Conservation (phyloP, 2,329 filamentous ascomycete genomes). For the Cordyceps fumosorosea region DNA sequence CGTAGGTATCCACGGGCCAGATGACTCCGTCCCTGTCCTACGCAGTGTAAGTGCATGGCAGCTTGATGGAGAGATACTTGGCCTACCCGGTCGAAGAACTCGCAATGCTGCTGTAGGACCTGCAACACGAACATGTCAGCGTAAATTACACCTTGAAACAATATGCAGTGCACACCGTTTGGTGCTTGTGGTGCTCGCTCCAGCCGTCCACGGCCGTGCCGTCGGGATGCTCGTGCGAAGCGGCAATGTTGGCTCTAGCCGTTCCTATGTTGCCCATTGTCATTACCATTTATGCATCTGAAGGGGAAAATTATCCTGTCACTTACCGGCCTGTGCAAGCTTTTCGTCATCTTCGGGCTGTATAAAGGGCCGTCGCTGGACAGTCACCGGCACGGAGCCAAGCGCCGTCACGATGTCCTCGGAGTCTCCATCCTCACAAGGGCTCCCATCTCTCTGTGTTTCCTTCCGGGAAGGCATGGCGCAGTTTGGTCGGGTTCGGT, state of each 20-base stretch:
- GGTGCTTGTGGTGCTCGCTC: constrained; percentile 24
- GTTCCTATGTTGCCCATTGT: constrained; percentile 28
- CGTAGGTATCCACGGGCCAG: constrained; percentile 32
- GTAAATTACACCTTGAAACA: not conserved
- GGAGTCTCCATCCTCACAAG: not conserved
- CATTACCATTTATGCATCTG: not conserved
- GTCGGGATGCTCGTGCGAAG: constrained; percentile 26
- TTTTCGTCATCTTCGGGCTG: constrained; percentile 23
- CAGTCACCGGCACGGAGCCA: constrained; percentile 21
- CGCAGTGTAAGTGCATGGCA: constrained; percentile 19
- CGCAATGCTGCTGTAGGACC: not conserved
- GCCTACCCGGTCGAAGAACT: not conserved
- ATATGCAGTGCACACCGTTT: too few relatives aligned
- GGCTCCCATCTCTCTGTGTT: not conserved
- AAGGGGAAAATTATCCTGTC: too few relatives aligned
- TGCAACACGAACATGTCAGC: not conserved
- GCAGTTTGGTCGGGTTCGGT: not conserved
- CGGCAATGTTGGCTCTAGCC: constrained; percentile 28
- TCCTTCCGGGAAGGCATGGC: not conserved
- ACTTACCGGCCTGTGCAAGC: constrained; percentile 19
- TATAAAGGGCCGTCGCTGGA: constrained; percentile 23
- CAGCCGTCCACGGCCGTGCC: constrained; percentile 28
- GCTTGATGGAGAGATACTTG: not conserved
- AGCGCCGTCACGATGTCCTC: not conserved
- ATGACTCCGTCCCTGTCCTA: constrained; percentile 33